Evolutionary conservation across 2,329 filamentous ascomycete species (phyloP), one percentile per base, ranked within the genome.

Genomic region (Xylariaceae sp.): DNA sequence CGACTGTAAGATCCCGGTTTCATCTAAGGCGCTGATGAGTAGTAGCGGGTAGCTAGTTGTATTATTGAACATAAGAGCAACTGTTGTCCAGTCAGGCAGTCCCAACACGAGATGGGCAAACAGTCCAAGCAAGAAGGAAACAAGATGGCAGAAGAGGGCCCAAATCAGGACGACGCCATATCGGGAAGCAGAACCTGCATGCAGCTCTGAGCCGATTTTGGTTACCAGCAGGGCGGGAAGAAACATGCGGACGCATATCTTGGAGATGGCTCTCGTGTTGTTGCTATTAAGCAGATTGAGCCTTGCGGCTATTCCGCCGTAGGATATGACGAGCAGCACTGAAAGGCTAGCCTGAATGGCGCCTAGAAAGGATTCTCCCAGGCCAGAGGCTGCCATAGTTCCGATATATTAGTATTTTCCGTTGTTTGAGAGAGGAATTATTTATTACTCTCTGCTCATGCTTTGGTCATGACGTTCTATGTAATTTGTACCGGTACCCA

Each of bases 1-100:
- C 2, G 75, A 68, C 20, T 76, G 69, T 6, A 89, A 72, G 21
- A 87, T 82, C 2, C 83, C 84, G 0, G 86, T 85, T 29, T 74
- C 70, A 18, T 71, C 67, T n/a, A 77, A 68, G 5, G 74, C 71
- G 29, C 74, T 72, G 40, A 80, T 70, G 1, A 81, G 70, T 40
- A 81, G 67, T 16, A 81, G 65, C 1, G 78, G 78, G 57, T 79
- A 76, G 47, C 72, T 75, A 1, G 77, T 79, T 0, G 77, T 79
- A 65, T 81, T 81, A 65, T 79, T 80, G 70, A 81, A 80, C 62
- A 78, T 75, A 48, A 80, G 67, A 5, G 77, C 77, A 0, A 75
- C 73, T 0, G 74, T 75, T 6, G 75, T 74, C 77, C 77, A 81
- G 60, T 75, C 72, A 2, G 77, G 78, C 71, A 80, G 74, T 19